Base-by-base conservation (phyloP, 805 yeast species). In the Candida hungchunana region DNA sequence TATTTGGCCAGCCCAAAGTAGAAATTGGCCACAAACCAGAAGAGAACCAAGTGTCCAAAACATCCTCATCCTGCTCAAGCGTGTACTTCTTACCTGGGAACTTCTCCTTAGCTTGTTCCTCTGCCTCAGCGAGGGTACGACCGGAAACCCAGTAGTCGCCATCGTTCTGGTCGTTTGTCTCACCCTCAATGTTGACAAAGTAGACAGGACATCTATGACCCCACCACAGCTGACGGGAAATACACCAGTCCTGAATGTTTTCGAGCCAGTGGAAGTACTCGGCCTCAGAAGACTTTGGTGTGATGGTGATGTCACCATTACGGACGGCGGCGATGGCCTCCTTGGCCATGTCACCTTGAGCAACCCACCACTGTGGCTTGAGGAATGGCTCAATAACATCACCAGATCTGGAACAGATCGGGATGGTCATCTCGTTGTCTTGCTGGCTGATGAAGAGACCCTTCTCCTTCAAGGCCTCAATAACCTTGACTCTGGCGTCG, bases 281-380 rank as follows among this genome's bases (percentile, higher is more conserved):
- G 44, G 82, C 76, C 67, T 88, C 95, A 11, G 96, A 88, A 15
- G 89, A 69, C 64, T 83, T 82, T 50, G 98, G 98, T 36, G 79
- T 67, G 55, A 93, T 86, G 37, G 77, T 75, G 53, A 90, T 75
- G 35, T 78, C 77, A 47, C 97, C 97, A 24, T 71, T 69, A 62
- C 75, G 77, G 42, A 90, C 96, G 36, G 87, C 97, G 36, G 77
- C 71, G 50, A 89, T 79, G 39, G 96, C 96, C 42, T 74, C 87
- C 47, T 72, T 69, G 34, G 97, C 98, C 84, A 87, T 84, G 39
- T 79, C 84, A 53, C 72, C 73, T 67, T 89, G 96, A 43, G 85
- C 68, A 48, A 93, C 97, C 97, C 97, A 93, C 98, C 98, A 93
- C 70, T 93, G 98, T 43, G 98, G 98, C 69, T 93, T 93, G 67